phyloP scores from a whole-genome alignment of 179 eudicot genomes.

The Gypsophila paniculata region DNA sequence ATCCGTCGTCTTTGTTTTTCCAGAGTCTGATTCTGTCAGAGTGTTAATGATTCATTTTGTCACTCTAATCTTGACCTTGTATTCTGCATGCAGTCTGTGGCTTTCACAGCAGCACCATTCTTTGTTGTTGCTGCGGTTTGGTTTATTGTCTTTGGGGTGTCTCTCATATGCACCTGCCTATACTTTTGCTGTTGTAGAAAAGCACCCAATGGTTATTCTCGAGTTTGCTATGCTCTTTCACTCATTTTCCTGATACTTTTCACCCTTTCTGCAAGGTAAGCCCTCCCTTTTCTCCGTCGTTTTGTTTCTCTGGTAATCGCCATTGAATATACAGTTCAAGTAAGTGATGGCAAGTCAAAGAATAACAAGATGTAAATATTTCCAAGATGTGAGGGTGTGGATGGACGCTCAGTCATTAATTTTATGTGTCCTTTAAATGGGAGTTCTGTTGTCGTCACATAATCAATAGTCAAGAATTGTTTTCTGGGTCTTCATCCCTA shows the following conservation, averaged over 20 bases:
- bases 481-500: not conserved
- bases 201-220: conserved; percentile 47
- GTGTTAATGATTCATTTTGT: not conserved
- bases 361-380: not conserved
- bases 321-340: not conserved
- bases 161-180: conserved; percentile 42
- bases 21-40: not conserved
- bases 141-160: conserved; percentile 58
- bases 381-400: not conserved
- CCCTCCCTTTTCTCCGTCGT: conserved; percentile 9
- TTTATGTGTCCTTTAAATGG: too few species aligned
- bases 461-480: not conserved
- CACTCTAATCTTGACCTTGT: conserved; percentile 12
- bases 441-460: not conserved
- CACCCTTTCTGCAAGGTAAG: conserved; percentile 55
- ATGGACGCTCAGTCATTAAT: not conserved
- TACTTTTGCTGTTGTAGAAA: conserved; percentile 50
- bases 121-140: conserved; percentile 46
- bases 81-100: conserved; percentile 54
- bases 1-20: not conserved
- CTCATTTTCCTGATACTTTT: conserved; percentile 45
- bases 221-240: conserved; percentile 48
- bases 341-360: not conserved
- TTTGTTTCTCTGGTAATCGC: not conserved
- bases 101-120: conserved; percentile 55